Evolutionary conservation across 305 asterid genomes (phyloP), one percentile per base, ranked within the genome.

Genomic region (Solanum hybrid): DNA sequence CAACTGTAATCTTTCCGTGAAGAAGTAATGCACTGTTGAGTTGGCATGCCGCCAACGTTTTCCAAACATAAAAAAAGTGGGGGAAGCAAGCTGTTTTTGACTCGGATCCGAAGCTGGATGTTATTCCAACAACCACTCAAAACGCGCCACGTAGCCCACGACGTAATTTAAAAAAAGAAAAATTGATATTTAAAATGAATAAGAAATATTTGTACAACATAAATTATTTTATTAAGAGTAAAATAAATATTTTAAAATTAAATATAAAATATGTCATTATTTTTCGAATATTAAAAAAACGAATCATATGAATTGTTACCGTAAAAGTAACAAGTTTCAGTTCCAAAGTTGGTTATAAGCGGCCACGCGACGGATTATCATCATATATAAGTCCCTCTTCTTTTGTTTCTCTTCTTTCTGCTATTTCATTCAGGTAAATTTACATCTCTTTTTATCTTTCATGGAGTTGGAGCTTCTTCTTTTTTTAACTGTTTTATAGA

Each of bases 281-380:
- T 11, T 11, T 39, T 10, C 0, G 14, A 10, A 10, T 10, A 39
- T 39, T 38, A 37, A 10, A 39, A 39, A 39, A 39, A 11, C 14
- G 14, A 39, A 39, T 39, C 51, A 39, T 39, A 11, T 39, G 45
- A 38, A 38, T 38, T 38, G 45, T 10, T 38, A 10, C 45, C 45
- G 45, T 45, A 2, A 45, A 5, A 14, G 65, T 15, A 45, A 15
- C 7, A 51, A 51, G 68, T 15, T 57, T 57, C 29, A n/a, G 75
- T 61, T 61, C 11, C 72, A 20, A 90, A 86, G 83, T 82, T 77
- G 27, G 79, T 85, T 85, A 61, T 72, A 87, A 92, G 89, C 91
- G 90, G 93, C 91, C 90, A 91, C 91, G 9, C 89, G 92, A 88
- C 89, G 70, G 90, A 70, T 51, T 10, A 87, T 26, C n/a, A 45